Percentiles rank a stretch among this genome's conserved stretches.
phyloP scores from a whole-genome alignment of 805 yeast genomes.

The Candida michaelii region DNA sequence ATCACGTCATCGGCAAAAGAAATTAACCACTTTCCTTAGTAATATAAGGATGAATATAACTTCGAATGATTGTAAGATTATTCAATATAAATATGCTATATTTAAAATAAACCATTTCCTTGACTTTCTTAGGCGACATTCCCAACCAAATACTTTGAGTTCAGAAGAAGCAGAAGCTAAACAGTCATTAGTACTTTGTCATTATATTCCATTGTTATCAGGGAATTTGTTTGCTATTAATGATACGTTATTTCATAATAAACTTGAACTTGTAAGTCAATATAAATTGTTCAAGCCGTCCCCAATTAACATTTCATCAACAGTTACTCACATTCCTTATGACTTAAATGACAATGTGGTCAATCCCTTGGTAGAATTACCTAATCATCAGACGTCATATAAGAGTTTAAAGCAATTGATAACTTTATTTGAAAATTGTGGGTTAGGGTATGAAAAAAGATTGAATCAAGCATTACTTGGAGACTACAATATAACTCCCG shows the following conservation, averaged over 20 bases:
- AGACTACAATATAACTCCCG: slow-evolving; percentile 8
- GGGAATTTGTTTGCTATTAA: slow-evolving; percentile 38
- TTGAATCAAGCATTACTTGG: slow-evolving; percentile 26
- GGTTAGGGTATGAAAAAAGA: slow-evolving; percentile 40
- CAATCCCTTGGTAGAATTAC: slow-evolving; percentile 31
- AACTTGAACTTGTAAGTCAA: slow-evolving; percentile 27
- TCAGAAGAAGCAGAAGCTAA: slow-evolving; percentile 13
- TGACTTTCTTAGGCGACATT: slow-evolving; percentile 25
- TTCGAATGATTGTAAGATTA: slow-evolving; percentile 55
- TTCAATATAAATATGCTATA: slow-evolving; percentile 59
- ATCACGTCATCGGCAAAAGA: no score
- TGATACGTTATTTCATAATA: slow-evolving; percentile 29
- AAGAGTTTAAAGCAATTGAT: slow-evolving; percentile 31
- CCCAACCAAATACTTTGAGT: background rate
- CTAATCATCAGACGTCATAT: slow-evolving; percentile 22
- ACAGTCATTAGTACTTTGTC: slow-evolving; percentile 20
- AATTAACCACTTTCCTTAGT: no score
- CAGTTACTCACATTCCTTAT: slow-evolving; percentile 43
- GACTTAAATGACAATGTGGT: slow-evolving; percentile 35
- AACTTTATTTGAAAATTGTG: slow-evolving; percentile 24
- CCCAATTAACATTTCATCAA: slow-evolving; percentile 27
- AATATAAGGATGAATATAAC: slow-evolving; percentile 5
- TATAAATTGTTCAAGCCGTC: slow-evolving; percentile 27
- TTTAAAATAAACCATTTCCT: slow-evolving; percentile 43
- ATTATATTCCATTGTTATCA: slow-evolving; percentile 32